These are phyloP conservation scores for Parastagonospora avenae DNA, from an alignment of 2,329 filamentous ascomycete genomes.

Conservation along the genomic window DNA sequence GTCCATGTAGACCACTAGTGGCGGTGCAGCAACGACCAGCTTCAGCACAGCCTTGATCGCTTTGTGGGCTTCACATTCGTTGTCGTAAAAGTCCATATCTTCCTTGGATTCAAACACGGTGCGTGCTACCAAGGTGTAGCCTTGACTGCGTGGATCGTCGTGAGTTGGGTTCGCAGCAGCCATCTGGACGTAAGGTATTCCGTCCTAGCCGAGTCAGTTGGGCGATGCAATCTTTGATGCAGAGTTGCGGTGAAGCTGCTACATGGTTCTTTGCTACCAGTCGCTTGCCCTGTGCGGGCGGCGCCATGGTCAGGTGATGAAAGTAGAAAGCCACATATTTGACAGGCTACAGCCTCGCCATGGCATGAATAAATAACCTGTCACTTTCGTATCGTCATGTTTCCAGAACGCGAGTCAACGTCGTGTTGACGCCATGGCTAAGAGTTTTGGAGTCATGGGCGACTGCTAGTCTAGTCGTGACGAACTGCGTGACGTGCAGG, in stretches of 20 bases:
- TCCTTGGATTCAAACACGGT: conserved; percentile 67
- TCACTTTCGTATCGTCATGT: too few species aligned
- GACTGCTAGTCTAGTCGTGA: conserved; percentile 19
- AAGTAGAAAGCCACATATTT: too few species aligned
- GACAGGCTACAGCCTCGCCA: too few species aligned
- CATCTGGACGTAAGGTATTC: conserved; percentile 71
- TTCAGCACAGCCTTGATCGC: conserved; percentile 51
- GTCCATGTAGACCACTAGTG: conserved; percentile 40
- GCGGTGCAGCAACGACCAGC: conserved; percentile 31
- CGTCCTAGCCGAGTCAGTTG: conserved; percentile 58
- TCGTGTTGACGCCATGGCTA: too few species aligned
- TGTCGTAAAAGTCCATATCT: conserved; percentile 74
- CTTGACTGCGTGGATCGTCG: conserved; percentile 65
- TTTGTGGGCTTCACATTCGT: conserved; percentile 61
- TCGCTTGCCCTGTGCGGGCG: background rate
- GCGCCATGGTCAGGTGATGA: too few species aligned
- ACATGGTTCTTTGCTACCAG: too few species aligned
- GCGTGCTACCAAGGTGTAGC: conserved; percentile 68
- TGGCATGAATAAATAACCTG: too few species aligned
- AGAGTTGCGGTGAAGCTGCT: too few species aligned
- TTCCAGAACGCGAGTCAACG: too few species aligned
- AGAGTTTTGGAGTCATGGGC: background rate
- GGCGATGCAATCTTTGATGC: background rate
- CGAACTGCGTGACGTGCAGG: conserved; percentile 21
- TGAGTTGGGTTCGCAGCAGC: conserved; percentile 61